A percentile compares a stretch with the other conserved stretches of the same genome.
Conservation (phyloP, 192 early-diverging fungal species). For the Phlyctochytrium planicorne region DNA sequence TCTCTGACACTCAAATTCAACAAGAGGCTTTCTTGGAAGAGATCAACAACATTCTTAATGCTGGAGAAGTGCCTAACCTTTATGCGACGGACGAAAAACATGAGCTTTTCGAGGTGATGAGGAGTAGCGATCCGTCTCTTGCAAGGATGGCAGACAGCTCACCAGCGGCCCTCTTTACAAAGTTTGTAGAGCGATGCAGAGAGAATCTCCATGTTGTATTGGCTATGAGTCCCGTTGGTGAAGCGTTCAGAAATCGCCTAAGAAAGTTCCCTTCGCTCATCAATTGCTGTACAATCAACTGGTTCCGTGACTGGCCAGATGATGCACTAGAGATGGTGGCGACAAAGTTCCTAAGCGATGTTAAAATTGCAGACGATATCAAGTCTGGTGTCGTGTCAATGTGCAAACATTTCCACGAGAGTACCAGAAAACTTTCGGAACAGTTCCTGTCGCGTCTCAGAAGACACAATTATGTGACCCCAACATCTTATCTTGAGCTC, state of each 20-base stretch:
- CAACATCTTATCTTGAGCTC: slow-evolving; percentile 60
- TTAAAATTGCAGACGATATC: slow-evolving; percentile 49
- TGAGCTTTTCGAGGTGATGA: slow-evolving; percentile 58
- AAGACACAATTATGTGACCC: slow-evolving; percentile 62
- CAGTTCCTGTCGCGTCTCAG: slow-evolving; percentile 41
- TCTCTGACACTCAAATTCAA: slow-evolving; percentile 64
- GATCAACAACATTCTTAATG: slow-evolving; percentile 62
- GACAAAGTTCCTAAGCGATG: slow-evolving; percentile 50
- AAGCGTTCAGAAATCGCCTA: slow-evolving; percentile 56
- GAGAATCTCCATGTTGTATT: slow-evolving; percentile 59
- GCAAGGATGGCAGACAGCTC: slow-evolving; percentile 38
- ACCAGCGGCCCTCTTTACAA: slow-evolving; percentile 46
- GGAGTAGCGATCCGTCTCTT: slow-evolving; percentile 32
- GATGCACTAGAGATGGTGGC: slow-evolving; percentile 62
- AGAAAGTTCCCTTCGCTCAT: slow-evolving; percentile 59
- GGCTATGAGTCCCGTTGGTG: slow-evolving; percentile 61
- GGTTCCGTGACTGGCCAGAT: slow-evolving; percentile 63
- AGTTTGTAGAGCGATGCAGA: slow-evolving; percentile 55
- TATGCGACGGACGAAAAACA: slow-evolving; percentile 59
- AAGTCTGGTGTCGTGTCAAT: slow-evolving; percentile 50
- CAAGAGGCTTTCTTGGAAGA: slow-evolving; percentile 62
- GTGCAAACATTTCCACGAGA: slow-evolving; percentile 64
- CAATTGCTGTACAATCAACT: slow-evolving; percentile 65
- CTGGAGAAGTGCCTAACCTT: slow-evolving; percentile 61
- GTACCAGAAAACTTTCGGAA: slow-evolving; percentile 46